These are phyloP conservation scores for Penicillium atrosanguineum DNA, from an alignment of 495 filamentous ascomycete species.

Conservation along the genomic window DNA sequence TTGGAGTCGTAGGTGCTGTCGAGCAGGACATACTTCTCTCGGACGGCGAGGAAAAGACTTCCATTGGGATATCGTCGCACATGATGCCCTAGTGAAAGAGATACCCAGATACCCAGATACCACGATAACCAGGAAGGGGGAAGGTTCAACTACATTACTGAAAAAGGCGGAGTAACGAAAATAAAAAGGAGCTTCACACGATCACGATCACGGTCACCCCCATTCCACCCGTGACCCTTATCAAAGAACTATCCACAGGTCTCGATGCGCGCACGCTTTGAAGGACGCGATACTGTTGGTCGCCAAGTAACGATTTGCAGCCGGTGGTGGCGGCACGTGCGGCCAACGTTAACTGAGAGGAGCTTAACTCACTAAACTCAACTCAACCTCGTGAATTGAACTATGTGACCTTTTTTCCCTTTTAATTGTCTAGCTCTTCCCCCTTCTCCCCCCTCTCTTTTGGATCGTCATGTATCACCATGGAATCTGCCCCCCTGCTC, in stretches of 20 bases:
- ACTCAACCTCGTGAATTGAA: background rate
- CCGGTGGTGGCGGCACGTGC: constrained; percentile 16
- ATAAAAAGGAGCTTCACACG: background rate
- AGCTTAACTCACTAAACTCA: background rate
- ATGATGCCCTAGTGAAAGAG: background rate
- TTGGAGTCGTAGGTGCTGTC: constrained; percentile 54
- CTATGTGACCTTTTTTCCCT: background rate
- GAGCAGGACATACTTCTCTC: constrained; percentile 31
- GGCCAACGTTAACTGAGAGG: background rate
- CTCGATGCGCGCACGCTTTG: constrained; percentile 13
- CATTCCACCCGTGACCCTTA: background rate
- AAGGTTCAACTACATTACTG: background rate
- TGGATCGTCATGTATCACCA: constrained; percentile 13
- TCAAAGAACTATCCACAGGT: constrained; percentile 1
- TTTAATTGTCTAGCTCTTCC: background rate
- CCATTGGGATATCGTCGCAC: constrained; percentile 23
- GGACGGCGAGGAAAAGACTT: constrained; percentile 25
- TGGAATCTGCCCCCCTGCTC: constrained; percentile 19
- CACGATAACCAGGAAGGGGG: background rate
- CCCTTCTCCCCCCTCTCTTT: background rate
- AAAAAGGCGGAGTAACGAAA: background rate
- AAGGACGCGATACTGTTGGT: constrained; percentile 14
- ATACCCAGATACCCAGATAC: background rate
- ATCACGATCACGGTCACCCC: constrained; percentile 4
- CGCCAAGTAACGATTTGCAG: constrained; percentile 13